A percentile compares a stretch with the other conserved stretches of the same genome.
These are phyloP conservation scores for Trichoderma gamsii DNA, from an alignment of 495 filamentous ascomycete species.

Conservation along the genomic window DNA sequence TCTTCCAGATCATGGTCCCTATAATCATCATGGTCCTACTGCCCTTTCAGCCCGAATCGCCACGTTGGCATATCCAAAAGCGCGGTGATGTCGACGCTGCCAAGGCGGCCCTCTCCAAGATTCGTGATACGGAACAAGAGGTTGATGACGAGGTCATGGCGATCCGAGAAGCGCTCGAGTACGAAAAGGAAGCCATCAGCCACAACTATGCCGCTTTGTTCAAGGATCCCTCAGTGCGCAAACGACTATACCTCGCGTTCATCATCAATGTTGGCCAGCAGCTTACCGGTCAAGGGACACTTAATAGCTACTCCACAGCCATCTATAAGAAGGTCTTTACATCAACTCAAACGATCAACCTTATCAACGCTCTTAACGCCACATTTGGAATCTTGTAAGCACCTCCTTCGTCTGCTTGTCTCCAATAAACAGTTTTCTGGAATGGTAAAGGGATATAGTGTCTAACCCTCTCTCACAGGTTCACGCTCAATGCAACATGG, in stretches of 20 bases:
- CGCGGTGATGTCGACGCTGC: slow-evolving; percentile 50
- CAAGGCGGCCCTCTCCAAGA: slow-evolving; percentile 39
- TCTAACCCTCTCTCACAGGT: slow-evolving; percentile 20
- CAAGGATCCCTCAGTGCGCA: slow-evolving; percentile 56
- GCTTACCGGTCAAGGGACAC: slow-evolving; percentile 54
- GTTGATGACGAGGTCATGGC: slow-evolving; percentile 52
- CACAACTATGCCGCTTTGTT: slow-evolving; percentile 50
- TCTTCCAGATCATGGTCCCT: slow-evolving; percentile 56
- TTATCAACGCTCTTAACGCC: slow-evolving; percentile 62
- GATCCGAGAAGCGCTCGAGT: slow-evolving; percentile 56
- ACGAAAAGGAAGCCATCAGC: slow-evolving; percentile 56
- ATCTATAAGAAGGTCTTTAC: slow-evolving; percentile 61
- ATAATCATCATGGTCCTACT: slow-evolving; percentile 46
- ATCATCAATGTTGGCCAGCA: slow-evolving; percentile 58
- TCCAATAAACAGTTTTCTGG: no score
- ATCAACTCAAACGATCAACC: slow-evolving; percentile 45
- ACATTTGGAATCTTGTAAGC: slow-evolving; percentile 37
- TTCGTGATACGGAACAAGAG: slow-evolving; percentile 53
- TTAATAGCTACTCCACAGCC: slow-evolving; percentile 58
- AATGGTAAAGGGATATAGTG: no score
- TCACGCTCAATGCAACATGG: slow-evolving; percentile 60
- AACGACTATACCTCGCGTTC: slow-evolving; percentile 48
- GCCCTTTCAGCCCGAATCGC: slow-evolving; percentile 52
- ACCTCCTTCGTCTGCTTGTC: background rate
- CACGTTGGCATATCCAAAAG: slow-evolving; percentile 53